Base-by-base conservation (phyloP, 371 early-diverging fungal species). In the Lichtheimia hyalospora region DNA sequence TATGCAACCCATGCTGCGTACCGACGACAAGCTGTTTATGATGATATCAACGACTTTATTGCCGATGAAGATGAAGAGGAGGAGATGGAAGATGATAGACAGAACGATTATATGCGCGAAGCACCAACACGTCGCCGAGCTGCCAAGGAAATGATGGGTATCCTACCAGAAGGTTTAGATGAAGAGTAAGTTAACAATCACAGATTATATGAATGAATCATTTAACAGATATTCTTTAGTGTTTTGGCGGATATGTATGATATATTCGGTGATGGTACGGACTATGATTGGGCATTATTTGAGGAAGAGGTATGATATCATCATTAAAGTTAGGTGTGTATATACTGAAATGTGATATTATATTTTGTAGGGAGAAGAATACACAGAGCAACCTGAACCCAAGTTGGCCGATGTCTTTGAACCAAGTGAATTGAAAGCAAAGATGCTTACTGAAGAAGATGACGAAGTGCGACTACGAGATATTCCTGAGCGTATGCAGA, bases 401-500 rank as follows among this genome's bases (percentile, higher is more conserved):
- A 85, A 85, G 52, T 69, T 92, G 51, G 86, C 82, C 16, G 86
- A 93, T 62, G 85, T 96, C 13, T 97, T 93, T 63, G 97, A 97
- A 70, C 98, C 97, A 0, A 86, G 89, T 21, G 97, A 93, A 67
- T 81, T 97, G 43, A 88, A 84, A 20, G 92, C 84, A 49, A 85
- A 91, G 59, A 88, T 96, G 89, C 84, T 97, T 84, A 97, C 98
- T 1, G 92, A 92, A 48, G 77, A 78, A 58, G 99, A 98, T 70
- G 95, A 96, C 57, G 84, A 81, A 5, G 96, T 98, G 62, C 87
- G 95, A 39, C 64, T 85, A 3, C 82, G 84, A 28, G 98, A 98
- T 66, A 76, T 96, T 1, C 99, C 99, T 5, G 99, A 98, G 60
- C 88, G 99, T 48, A 79, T 96, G 69, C 97, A 96, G 67, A 79